A percentile compares a stretch with the other conserved stretches of the same genome.
Conservation (phyloP, 2,329 filamentous ascomycete genomes). For the Aureobasidium subglaciale region DNA sequence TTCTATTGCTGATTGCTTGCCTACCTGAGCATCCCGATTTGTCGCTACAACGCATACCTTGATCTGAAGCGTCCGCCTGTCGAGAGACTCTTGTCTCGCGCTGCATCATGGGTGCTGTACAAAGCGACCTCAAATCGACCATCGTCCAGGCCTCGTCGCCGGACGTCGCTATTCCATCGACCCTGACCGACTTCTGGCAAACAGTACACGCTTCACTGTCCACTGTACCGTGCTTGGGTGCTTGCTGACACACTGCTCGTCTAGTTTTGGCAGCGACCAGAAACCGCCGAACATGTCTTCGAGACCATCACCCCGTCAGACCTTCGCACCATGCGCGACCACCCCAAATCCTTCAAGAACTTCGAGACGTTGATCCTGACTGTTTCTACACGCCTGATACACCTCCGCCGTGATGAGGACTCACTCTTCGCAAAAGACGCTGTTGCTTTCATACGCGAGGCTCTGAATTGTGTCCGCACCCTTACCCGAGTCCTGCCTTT, state of each 20-base stretch:
- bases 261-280: conserved; percentile 95
- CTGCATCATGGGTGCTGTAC: conserved; percentile 18
- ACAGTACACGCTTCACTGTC: conserved; percentile 8
- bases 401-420: conserved; percentile 78
- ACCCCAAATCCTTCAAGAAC: conserved; percentile 63
- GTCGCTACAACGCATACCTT: too few relatives aligned
- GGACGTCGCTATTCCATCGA: conserved; percentile 15
- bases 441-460: conserved; percentile 45
- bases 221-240: too few relatives aligned
- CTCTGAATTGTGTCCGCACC: conserved; percentile 90
- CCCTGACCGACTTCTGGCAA: conserved; percentile 18
- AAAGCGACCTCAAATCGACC: conserved; percentile 19
- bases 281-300: conserved; percentile 93
- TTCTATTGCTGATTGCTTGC: background rate
- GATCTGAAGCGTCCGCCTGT: background rate
- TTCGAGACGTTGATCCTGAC: conserved; percentile 82
- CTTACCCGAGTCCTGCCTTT: conserved; percentile 85
- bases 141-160: conserved; percentile 19
- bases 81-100: background rate
- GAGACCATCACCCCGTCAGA: conserved; percentile 53
- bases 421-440: conserved; percentile 41
- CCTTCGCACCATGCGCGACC: conserved; percentile 80
- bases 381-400: conserved; percentile 72
- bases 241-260: background rate
- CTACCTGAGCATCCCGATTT: too few relatives aligned